Evolutionary conservation across 148 eudicot species (phyloP).

Genomic region (Tetragonia tetragonoides): DNA sequence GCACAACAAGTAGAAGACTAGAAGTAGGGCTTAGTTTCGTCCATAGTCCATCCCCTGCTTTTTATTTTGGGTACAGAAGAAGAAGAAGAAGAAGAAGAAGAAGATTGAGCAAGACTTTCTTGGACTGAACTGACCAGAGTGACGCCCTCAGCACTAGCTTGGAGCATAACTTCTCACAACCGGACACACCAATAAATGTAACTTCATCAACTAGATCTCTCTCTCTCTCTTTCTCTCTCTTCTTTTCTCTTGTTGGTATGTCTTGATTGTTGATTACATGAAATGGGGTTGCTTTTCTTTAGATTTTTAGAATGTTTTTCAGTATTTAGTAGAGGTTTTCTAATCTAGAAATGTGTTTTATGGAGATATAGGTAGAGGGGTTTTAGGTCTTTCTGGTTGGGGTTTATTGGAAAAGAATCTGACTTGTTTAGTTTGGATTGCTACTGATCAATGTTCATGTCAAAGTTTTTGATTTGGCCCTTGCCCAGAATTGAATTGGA

Average conservation of each 20-base stretch:
- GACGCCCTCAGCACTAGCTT: background rate
- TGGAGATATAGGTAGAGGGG: no score
- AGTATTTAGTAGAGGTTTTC: background rate
- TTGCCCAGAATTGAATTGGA: constrained; percentile 5
- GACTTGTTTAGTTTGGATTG: background rate
- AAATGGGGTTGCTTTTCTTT: constrained; percentile 10
- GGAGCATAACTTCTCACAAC: background rate
- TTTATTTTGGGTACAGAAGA: no score
- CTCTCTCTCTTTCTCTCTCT: background rate
- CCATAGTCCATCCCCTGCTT: no score
- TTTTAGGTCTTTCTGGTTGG: background rate
- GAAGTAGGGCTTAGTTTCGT: no score
- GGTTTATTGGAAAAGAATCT: constrained; percentile 1
- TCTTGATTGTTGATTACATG: background rate
- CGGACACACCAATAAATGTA: constrained; percentile 1
- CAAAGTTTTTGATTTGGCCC: background rate
- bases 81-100: background rate
- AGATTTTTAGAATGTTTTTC: background rate
- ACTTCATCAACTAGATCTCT: constrained; percentile 17
- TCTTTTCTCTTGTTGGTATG: background rate
- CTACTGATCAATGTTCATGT: background rate
- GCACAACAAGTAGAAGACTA: background rate
- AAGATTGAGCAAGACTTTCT: constrained; percentile 7
- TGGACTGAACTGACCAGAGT: background rate
- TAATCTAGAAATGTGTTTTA: background rate